Evolutionary conservation across 768 basidiomycete species (phyloP).

Genomic region (Fibroporia radiculosa): DNA sequence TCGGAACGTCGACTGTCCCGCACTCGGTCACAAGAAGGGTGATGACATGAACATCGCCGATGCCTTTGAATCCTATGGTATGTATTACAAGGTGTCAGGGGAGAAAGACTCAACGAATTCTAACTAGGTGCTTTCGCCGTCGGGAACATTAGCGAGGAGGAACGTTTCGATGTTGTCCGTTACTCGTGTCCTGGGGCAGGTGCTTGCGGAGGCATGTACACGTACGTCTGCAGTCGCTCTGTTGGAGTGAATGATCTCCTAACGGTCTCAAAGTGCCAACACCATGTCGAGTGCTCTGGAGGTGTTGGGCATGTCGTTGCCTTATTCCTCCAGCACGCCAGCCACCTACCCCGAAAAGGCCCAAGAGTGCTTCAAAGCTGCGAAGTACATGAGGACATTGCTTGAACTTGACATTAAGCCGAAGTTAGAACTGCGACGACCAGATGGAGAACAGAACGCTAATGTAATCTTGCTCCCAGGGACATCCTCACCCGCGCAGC

Average conservation of each 20-base stretch:
- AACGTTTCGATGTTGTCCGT: conserved; percentile 77
- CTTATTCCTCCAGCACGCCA: conserved; percentile 74
- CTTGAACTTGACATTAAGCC: conserved; percentile 79
- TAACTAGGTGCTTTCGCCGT: conserved; percentile 61
- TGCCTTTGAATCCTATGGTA: conserved; percentile 80
- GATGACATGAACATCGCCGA: conserved; percentile 80
- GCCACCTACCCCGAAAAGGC: conserved; percentile 72
- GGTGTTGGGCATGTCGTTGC: conserved; percentile 78
- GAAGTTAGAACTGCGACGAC: conserved; percentile 37
- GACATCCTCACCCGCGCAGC: conserved; percentile 63
- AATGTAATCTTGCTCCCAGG: conserved; percentile 19
- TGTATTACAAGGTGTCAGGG: conserved; percentile 4
- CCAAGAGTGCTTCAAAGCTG: conserved; percentile 77
- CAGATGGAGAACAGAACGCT: not conserved
- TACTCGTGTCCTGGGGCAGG: conserved; percentile 83
- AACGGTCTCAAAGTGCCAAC: conserved; percentile 46
- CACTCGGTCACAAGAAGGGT: conserved; percentile 71
- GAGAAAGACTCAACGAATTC: not conserved
- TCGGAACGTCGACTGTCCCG: conserved; percentile 73
- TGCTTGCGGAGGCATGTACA: conserved; percentile 86
- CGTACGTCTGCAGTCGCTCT: conserved; percentile 32
- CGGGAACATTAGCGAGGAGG: conserved; percentile 71
- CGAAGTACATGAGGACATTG: conserved; percentile 65
- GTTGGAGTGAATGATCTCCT: not conserved
- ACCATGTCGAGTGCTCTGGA: conserved; percentile 85